Evolutionary conservation across 2,329 filamentous ascomycete species (phyloP), one percentile per base, ranked within the genome.

Genomic region (Diaporthe vexans): DNA sequence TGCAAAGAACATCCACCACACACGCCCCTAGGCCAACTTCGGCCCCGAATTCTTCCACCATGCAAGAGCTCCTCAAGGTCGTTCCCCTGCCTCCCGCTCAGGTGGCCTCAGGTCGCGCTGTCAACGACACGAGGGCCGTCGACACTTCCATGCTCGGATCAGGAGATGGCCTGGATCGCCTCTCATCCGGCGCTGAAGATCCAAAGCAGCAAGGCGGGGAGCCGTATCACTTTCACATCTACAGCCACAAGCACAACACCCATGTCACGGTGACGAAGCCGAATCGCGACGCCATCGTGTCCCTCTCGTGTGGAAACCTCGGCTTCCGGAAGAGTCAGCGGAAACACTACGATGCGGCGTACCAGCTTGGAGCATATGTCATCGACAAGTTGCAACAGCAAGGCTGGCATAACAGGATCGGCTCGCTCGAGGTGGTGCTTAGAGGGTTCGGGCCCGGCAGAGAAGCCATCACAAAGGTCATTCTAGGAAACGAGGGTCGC

Each of bases 211-310:
- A 85, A 68, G 78, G 82, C 19, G 76, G 86, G 51, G 90, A 93
- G 81, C 93, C 94, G 3, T 95, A 95, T 86, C 95, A 97, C 82
- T 89, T 99, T 77, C 94, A 98, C 86, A 88, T 99, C 82, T 96
- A 91, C 85, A 86, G 93, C 37, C 93, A 94, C 82, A 97, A 95
- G 86, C 97, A 98, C 90, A 99, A 99, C 86, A 97, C 94, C 26
- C 95, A 98, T 84, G 90, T 99, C 80, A 98, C 95, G 1, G 90
- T 98, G 78, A 94, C 95, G 29, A 92, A 93, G 80, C 95, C 97
- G 37, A 92, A 95, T 82, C 89, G 93, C 63, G 90, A 94, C 77
- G 90, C 94, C 37, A 90, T 98, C 77, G 88, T 99, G 77, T 95
- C 93, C 17, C 84, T 97, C 78, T 94, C 94, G 2, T 90, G 92